Conservation (phyloP, 495 filamentous ascomycete species). For the Annulohypoxylon stygium region DNA sequence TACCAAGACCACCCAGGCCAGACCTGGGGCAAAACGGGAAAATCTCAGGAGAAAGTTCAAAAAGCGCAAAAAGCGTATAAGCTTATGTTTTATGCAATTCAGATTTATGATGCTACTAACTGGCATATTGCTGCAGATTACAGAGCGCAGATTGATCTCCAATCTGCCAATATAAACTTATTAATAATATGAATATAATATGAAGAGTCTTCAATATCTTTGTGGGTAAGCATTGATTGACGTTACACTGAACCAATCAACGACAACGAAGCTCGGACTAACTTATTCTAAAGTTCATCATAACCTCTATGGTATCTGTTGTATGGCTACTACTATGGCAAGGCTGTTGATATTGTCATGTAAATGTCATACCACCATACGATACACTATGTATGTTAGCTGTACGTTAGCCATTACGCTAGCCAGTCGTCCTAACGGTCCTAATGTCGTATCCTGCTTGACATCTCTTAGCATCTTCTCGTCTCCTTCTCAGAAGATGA, state of each 20-base stretch:
- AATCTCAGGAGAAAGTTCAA: neutral
- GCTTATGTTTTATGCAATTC: constrained; percentile 5
- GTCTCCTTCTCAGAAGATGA: constrained; percentile 3
- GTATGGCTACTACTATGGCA: neutral
- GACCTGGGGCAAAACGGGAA: constrained; percentile 3
- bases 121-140: neutral
- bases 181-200: neutral
- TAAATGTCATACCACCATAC: neutral
- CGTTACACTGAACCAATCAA: constrained; percentile 3
- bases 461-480: constrained; percentile 1
- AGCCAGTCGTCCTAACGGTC: neutral
- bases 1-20: neutral
- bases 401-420: constrained; percentile 15
- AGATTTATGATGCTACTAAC: neutral
- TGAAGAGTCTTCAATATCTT: neutral
- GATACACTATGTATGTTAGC: constrained; percentile 9
- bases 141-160: neutral
- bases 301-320: neutral
- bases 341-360: neutral
- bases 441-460: neutral
- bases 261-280: neutral
- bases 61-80: neutral
- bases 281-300: neutral
- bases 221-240: neutral
- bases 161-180: neutral